Evolutionary conservation across 2,329 filamentous ascomycete species (phyloP).

Genomic region (Penicillium sp.): DNA sequence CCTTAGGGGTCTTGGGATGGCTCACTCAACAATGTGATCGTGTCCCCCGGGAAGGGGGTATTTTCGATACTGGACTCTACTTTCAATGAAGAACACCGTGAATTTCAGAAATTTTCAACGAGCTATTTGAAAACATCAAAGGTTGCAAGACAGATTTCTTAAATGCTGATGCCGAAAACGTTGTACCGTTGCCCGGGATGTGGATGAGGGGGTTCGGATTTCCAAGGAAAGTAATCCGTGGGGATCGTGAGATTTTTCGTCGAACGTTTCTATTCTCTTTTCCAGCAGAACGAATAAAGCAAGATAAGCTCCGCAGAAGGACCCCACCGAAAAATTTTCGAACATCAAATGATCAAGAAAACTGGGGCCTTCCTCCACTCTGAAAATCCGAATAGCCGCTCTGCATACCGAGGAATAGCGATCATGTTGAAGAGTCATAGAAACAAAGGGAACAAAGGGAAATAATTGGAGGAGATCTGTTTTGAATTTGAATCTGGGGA

Average conservation of each 20-base stretch:
- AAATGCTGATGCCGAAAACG: neutral
- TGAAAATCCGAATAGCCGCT: conserved; percentile 9
- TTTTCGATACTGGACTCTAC: neutral
- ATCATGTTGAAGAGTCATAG: neutral
- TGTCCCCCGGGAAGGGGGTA: neutral
- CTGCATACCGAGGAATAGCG: neutral
- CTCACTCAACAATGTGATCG: neutral
- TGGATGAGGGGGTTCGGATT: conserved; percentile 24
- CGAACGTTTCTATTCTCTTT: conserved; percentile 16
- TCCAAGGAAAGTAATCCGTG: conserved; percentile 25
- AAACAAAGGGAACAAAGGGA: neutral
- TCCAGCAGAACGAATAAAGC: conserved; percentile 10
- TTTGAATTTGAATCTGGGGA: neutral
- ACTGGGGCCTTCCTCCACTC: conserved; percentile 11
- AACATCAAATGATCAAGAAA: conserved; percentile 28
- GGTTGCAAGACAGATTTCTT: too few relatives aligned
- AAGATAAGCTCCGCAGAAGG: conserved; percentile 25
- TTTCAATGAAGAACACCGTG: neutral
- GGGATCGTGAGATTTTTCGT: conserved; percentile 25
- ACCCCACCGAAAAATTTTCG: conserved; percentile 28
- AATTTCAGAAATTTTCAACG: too few relatives aligned
- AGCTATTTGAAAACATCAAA: too few relatives aligned
- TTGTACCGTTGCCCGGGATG: conserved; percentile 2
- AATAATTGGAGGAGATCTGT: neutral
- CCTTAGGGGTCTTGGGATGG: neutral